phyloP scores from a whole-genome alignment of 768 basidiomycete species.

The Lactarius vividus region DNA sequence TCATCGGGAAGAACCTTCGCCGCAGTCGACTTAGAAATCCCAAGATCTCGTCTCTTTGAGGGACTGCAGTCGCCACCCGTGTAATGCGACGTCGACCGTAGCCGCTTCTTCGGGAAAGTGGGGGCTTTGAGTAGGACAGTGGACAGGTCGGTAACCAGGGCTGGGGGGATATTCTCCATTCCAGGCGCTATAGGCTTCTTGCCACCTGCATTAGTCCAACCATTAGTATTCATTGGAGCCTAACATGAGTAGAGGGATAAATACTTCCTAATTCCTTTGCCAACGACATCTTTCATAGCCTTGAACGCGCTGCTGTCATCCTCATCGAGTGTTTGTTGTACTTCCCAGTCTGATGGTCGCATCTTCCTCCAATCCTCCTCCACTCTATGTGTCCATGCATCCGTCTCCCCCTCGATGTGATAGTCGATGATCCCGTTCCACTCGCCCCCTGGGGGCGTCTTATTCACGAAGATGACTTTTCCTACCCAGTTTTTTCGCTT shows the following conservation, averaged over 20 bases:
- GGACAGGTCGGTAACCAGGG: conserved; percentile 26
- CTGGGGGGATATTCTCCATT: conserved; percentile 31
- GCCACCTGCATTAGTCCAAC: conserved; percentile 21
- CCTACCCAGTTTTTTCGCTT: conserved; percentile 44
- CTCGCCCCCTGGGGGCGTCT: conserved; percentile 78
- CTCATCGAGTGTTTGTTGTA: conserved; percentile 71
- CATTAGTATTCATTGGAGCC: conserved; percentile 10
- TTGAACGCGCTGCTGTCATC: conserved; percentile 47
- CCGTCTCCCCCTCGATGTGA: conserved; percentile 80
- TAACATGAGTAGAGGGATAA: conserved; percentile 23
- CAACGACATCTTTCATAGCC: conserved; percentile 45
- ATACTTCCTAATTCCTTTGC: conserved; percentile 29
- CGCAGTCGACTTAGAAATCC: conserved; percentile 26
- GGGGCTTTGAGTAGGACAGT: conserved; percentile 37
- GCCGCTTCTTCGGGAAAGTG: conserved; percentile 66
- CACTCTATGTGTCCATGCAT: conserved; percentile 76
- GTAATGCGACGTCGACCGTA: conserved; percentile 61
- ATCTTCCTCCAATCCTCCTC: conserved; percentile 86
- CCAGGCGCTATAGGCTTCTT: conserved; percentile 26
- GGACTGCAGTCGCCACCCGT: conserved; percentile 67
- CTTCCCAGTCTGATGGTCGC: conserved; percentile 86
- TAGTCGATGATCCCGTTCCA: conserved; percentile 92
- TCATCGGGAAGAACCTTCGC: conserved; percentile 43
- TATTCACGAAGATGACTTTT: conserved; percentile 90
- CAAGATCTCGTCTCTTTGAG: conserved; percentile 57